Evolutionary conservation across 2,329 filamentous ascomycete species (phyloP).

Genomic region (Trichothecium sympodiale): DNA sequence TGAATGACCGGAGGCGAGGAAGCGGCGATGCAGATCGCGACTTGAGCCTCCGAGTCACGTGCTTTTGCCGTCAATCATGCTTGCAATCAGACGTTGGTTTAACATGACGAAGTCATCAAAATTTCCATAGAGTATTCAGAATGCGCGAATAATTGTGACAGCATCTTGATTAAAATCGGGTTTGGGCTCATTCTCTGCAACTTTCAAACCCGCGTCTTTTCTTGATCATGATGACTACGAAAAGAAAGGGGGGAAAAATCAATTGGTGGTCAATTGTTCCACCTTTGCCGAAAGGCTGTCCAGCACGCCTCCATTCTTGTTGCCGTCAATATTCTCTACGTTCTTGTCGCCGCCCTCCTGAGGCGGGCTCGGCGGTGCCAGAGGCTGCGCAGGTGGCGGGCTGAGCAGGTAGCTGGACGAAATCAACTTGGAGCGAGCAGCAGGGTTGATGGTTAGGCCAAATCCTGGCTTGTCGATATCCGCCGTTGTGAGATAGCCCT

Average conservation of each 20-base stretch:
- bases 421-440: conserved; percentile 59
- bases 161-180: not conserved
- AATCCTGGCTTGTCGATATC: conserved; percentile 85
- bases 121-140: not conserved
- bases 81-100: not conserved
- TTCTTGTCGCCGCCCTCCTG: conserved; percentile 10
- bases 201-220: too few relatives aligned
- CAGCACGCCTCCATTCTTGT: conserved; percentile 13
- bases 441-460: conserved; percentile 75
- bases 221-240: not conserved
- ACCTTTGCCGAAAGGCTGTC: conserved; percentile 22
- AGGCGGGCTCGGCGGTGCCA: conserved; percentile 20
- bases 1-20: too few relatives aligned
- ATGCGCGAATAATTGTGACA: conserved; percentile 1
- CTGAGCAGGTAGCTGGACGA: conserved; percentile 63
- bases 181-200: not conserved
- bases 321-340: conserved; percentile 5
- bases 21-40: too few relatives aligned
- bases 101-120: not conserved
- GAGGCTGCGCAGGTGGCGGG: conserved; percentile 43
- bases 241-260: not conserved
- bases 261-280: conserved; percentile 18
- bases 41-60: too few relatives aligned
- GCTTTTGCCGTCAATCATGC: too few relatives aligned
- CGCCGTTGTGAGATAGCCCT: conserved; percentile 69